Evolutionary conservation across 116 monocot genomes (phyloP).

Genomic region (Trichopus zeylanicus): DNA sequence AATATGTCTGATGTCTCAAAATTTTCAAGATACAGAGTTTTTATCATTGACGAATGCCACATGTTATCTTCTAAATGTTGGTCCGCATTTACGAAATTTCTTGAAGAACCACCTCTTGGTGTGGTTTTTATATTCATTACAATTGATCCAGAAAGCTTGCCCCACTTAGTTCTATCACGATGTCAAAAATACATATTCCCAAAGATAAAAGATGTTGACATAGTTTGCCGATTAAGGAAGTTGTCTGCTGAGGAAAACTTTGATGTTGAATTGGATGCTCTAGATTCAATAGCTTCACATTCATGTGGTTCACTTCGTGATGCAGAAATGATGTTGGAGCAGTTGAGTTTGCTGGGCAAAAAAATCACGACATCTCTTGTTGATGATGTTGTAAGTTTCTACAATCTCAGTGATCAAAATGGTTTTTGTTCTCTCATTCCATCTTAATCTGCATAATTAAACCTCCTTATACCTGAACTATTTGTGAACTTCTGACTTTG

Average conservation of each 20-base stretch:
- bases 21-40: slow-evolving; percentile 42
- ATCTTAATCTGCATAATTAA: not conserved
- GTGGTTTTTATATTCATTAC: slow-evolving; percentile 77
- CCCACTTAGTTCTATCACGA: slow-evolving; percentile 52
- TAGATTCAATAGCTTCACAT: slow-evolving; percentile 62
- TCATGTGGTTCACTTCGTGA: slow-evolving; percentile 83
- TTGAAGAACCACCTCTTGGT: slow-evolving; percentile 55
- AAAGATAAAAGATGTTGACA: slow-evolving; percentile 78
- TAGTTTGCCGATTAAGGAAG: slow-evolving; percentile 41
- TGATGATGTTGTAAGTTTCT: slow-evolving; percentile 78
- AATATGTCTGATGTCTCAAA: slow-evolving; percentile 20
- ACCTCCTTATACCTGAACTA: no score
- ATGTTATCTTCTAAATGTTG: slow-evolving; percentile 57
- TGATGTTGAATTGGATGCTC: slow-evolving; percentile 61
- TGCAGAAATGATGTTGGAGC: slow-evolving; percentile 82
- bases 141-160: slow-evolving; percentile 52
- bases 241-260: slow-evolving; percentile 51
- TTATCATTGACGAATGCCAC: slow-evolving; percentile 70
- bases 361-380: slow-evolving; percentile 63
- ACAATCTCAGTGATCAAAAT: no score
- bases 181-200: slow-evolving; percentile 78
- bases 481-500: no score
- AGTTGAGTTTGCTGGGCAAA: slow-evolving; percentile 66
- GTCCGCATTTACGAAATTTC: slow-evolving; percentile 52
- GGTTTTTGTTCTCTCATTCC: no score